phyloP scores from a whole-genome alignment of 2,329 filamentous ascomycete genomes.

The Pezicula radicicola region DNA sequence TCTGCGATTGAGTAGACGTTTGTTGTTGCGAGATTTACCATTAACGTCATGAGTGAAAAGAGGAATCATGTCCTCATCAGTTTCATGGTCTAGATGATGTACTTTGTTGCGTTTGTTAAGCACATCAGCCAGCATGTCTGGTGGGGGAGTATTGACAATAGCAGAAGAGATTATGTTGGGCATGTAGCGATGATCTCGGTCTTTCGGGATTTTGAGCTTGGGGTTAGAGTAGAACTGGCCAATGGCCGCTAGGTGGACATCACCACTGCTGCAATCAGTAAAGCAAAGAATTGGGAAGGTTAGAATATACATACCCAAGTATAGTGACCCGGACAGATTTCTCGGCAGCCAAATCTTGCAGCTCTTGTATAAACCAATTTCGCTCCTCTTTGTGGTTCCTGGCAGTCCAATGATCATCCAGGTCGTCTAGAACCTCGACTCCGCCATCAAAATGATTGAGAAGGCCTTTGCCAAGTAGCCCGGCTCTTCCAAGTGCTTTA shows the following conservation, averaged over 20 bases:
- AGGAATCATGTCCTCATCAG: constrained; percentile 94
- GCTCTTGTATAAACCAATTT: constrained; percentile 79
- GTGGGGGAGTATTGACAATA: constrained; percentile 88
- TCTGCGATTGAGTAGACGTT: constrained; percentile 78
- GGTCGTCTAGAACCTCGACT: constrained; percentile 85
- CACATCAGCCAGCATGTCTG: constrained; percentile 83
- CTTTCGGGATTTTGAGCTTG: constrained; percentile 75
- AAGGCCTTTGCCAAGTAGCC: constrained; percentile 71
- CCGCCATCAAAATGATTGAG: constrained; percentile 90
- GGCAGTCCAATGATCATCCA: constrained; percentile 97
- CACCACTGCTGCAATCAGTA: constrained; percentile 58
- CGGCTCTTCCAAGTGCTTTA: constrained; percentile 81
- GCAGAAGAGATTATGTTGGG: constrained; percentile 92
- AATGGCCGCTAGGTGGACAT: constrained; percentile 88
- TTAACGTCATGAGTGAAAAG: constrained; percentile 89
- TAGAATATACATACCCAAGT: constrained; percentile 52
- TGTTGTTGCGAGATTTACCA: constrained; percentile 87
- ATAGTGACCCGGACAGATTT: constrained; percentile 92
- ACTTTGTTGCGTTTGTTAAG: constrained; percentile 90
- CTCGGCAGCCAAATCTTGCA: constrained; percentile 90
- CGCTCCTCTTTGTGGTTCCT: constrained; percentile 92
- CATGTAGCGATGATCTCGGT: constrained; percentile 95
- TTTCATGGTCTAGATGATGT: constrained; percentile 69
- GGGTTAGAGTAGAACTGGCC: constrained; percentile 95
- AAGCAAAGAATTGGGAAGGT: background rate